Base-by-base conservation (phyloP, 768 basidiomycete genomes). In the Mycena pura region DNA sequence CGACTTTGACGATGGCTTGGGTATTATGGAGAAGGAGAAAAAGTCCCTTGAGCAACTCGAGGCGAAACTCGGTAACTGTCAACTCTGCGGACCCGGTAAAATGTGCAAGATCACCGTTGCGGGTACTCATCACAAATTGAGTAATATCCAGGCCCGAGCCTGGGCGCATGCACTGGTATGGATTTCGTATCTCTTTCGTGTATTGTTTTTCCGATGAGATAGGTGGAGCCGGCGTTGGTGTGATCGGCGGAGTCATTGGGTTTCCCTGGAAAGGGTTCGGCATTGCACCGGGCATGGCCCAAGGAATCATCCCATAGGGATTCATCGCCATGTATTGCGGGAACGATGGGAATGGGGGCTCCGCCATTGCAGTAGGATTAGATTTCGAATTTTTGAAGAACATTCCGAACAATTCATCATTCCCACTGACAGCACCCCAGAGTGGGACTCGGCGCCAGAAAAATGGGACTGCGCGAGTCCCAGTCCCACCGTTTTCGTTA, bases 141-240 rank as follows among this genome's bases (percentile, higher is more conserved):
- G 25, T 22, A 34, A 41, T 32, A n/a, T 4, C 3, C 41, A 43
- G 41, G 29, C 36, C 24, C 32, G 40, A 10, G 34, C 2, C 3
- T 60, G 59, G 59, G 19, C 50, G 4, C 38, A 14, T 17, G 38
- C 49, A 4, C 27, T 53, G 13, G 59, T 52, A 27, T 25, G 49
- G n/a, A n/a, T n/a, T n/a, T n/a, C n/a, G n/a, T n/a, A n/a, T n/a
- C n/a, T n/a, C n/a, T n/a, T n/a, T n/a, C n/a, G n/a, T n/a, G n/a
- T n/a, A n/a, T n/a, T n/a, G n/a, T n/a, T n/a, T n/a, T n/a, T n/a
- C n/a, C n/a, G n/a, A n/a, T n/a, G n/a, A n/a, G n/a, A n/a, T n/a
- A n/a, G n/a, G n/a, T n/a, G n/a, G n/a, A n/a, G n/a, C n/a, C n/a
- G n/a, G n/a, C n/a, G n/a, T n/a, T n/a, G n/a, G n/a, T n/a, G n/a